phyloP scores from a whole-genome alignment of 345 rosid species.

The Brassica nigra region DNA sequence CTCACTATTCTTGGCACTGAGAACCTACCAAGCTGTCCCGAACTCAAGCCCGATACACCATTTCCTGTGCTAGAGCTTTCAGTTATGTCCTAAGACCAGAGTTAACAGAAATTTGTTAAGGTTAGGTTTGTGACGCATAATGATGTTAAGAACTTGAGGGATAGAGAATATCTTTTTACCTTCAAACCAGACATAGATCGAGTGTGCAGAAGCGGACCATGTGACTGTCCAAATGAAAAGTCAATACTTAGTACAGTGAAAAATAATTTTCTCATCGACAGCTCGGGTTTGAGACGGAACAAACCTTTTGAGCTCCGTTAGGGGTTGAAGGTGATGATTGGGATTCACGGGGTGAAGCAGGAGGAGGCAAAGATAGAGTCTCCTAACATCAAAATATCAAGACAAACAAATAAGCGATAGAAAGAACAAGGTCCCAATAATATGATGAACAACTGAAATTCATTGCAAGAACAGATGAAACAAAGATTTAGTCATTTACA shows the following conservation, averaged over 20 bases:
- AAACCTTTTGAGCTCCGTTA: conserved; percentile 57
- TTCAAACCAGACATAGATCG: conserved; percentile 45
- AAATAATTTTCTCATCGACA: background rate
- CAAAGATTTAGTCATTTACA: conserved; percentile 37
- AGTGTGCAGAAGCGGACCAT: conserved; percentile 31
- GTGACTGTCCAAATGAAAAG: conserved; percentile 39
- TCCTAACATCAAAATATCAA: conserved; percentile 34
- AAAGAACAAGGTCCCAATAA: background rate
- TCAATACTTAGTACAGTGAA: background rate
- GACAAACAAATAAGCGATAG: background rate
- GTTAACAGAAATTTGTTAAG: background rate
- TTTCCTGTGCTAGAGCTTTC: conserved; percentile 32
- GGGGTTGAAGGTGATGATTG: conserved; percentile 31
- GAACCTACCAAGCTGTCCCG: conserved; percentile 22
- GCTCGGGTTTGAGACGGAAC: conserved; percentile 20
- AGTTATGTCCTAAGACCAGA: conserved; percentile 36
- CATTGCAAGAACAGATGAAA: background rate
- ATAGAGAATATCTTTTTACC: background rate
- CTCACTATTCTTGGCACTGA: conserved; percentile 35
- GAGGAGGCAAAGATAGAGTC: conserved; percentile 53
- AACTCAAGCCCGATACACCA: background rate
- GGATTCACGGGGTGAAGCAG: conserved; percentile 41
- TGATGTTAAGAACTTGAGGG: background rate
- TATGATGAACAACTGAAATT: background rate
- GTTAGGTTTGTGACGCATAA: background rate